Evolutionary conservation across 331 rosid genomes (phyloP).

Genomic region (Quercus phellos): DNA sequence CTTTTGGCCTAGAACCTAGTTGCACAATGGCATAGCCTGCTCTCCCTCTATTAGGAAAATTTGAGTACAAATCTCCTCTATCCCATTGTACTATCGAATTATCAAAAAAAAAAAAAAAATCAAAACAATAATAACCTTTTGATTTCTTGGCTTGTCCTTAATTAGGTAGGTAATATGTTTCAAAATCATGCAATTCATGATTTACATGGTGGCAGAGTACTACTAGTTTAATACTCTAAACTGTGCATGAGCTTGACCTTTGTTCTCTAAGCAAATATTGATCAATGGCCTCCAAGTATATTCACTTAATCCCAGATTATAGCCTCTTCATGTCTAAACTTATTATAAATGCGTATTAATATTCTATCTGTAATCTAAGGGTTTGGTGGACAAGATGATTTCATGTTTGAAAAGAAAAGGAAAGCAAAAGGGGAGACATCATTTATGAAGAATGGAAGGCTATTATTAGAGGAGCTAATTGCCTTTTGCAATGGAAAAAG

Average conservation of each 20-base stretch:
- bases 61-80: too few species aligned
- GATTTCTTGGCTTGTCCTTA: too few species aligned
- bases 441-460: background rate
- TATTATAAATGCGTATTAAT: background rate
- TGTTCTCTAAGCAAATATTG: too few species aligned
- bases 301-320: background rate
- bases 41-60: too few species aligned
- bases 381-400: background rate
- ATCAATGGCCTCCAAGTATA: background rate
- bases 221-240: background rate
- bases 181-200: background rate
- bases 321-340: background rate
- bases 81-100: too few species aligned
- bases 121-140: background rate
- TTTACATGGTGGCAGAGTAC: background rate
- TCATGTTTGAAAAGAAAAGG: background rate
- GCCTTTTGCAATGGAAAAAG: too few species aligned
- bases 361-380: background rate
- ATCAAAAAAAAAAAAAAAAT: background rate
- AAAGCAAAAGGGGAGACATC: background rate
- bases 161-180: background rate
- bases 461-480: too few species aligned
- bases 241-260: too few species aligned
- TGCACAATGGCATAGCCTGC: too few species aligned
- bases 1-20: too few species aligned